Percentiles rank a stretch among this genome's conserved stretches.
phyloP scores from a whole-genome alignment of 2,329 filamentous ascomycete species.

The Xylaria polymorpha region DNA sequence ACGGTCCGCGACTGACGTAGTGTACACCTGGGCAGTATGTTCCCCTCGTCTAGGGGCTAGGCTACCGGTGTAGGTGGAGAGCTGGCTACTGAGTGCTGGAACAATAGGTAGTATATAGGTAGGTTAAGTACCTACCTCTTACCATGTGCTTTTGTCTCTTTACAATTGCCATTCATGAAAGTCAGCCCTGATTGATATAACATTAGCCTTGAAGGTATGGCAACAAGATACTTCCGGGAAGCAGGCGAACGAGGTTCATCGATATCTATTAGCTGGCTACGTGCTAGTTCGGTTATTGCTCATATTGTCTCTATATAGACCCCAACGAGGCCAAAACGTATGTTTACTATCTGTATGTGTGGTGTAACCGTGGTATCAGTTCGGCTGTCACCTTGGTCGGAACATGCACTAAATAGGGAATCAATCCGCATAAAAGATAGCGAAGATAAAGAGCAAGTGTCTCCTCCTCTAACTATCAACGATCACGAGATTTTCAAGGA shows the following conservation, averaged over 20 bases:
- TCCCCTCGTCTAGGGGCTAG: not conserved
- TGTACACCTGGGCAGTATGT: not conserved
- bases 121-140: not conserved
- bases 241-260: not conserved
- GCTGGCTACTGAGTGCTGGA: no score
- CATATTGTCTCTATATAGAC: not conserved
- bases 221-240: not conserved
- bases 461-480: not conserved
- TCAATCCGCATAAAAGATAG: not conserved
- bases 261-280: not conserved
- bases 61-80: no score
- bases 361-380: not conserved
- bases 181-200: no score
- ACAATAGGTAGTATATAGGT: no score
- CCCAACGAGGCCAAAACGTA: not conserved
- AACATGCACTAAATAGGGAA: conserved; percentile 11
- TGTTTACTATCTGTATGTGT: not conserved
- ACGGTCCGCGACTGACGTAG: no score
- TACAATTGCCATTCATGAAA: no score
- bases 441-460: not conserved
- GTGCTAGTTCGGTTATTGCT: not conserved
- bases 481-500: not conserved
- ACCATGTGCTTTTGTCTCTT: no score
- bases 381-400: conserved; percentile 12
- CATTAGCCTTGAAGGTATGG: no score